Evolutionary conservation across 164 flowering plant species (phyloP), one percentile per base, ranked within the genome.

Genomic region (Chimonanthus salicifolius): DNA sequence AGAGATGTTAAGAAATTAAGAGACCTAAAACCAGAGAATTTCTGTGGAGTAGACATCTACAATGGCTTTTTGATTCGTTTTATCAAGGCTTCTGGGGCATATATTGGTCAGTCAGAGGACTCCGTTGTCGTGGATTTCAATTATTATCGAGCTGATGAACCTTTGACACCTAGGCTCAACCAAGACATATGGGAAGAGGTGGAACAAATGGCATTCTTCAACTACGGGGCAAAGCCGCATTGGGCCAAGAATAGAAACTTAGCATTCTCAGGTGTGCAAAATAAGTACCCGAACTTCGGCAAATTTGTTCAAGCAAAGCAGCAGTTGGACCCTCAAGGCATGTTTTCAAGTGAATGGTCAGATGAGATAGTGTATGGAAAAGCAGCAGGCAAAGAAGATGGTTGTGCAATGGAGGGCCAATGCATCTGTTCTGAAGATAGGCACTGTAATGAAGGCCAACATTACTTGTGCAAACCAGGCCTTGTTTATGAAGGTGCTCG

Each of bases 121-220:
- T 92, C 96, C 2, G 86, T 92, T 1, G 96, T 88, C 0, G 79
- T 92, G 6, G 98, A 94, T 72, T 92, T 90, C 80, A 90, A 90
- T 74, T 94, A 92, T 50, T 94, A 84, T 72, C 82, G 97, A 4
- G 87, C 94, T 0, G 87, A 85, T 33, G 88, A 87, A 3, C 78
- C 90, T 47, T 74, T 75, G 6, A 87, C 85, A 4, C 98, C 98
- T 11, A 85, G 98, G 64, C 60, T 90, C 51, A 87, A 88, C 74
- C 87, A 92, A 77, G 94, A 92, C 75, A 81, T 88, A 9, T 83
- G 82, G 92, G 98, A 94, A 75, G 97, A 94, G 72, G 79, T 94
- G 49, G 97, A 94, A 79, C 98, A 94, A 68, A 85, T 94, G 83
- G 97, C 95, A 2, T 90, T 92, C 79, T 86, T 94, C 81, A 92